Evolutionary conservation across 2,329 filamentous ascomycete species (phyloP).

Genomic region (Dothiorella sarmentorum): DNA sequence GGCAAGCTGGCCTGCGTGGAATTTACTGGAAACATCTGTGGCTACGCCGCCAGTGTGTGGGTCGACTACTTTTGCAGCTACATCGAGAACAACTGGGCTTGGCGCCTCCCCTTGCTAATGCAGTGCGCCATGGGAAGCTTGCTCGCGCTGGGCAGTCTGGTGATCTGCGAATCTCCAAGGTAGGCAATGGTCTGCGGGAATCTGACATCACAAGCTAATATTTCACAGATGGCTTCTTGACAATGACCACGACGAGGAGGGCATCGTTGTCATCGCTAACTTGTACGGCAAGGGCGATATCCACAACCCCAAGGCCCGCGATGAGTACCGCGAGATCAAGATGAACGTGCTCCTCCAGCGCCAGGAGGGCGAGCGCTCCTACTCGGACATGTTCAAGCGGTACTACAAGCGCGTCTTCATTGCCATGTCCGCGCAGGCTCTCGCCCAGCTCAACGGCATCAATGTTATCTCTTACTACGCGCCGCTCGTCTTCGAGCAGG

Average conservation of each 20-base stretch:
- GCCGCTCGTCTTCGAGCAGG: slow-evolving; percentile 91
- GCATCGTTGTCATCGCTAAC: slow-evolving; percentile 97
- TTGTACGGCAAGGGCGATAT: slow-evolving; percentile 95
- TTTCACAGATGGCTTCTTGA: slow-evolving; percentile 82
- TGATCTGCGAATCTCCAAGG: slow-evolving; percentile 96
- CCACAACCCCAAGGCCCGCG: slow-evolving; percentile 84
- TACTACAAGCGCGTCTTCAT: slow-evolving; percentile 94
- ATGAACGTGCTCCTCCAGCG: slow-evolving; percentile 92
- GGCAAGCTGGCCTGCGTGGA: slow-evolving; percentile 97
- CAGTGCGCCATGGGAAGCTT: slow-evolving; percentile 93
- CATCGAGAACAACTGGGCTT: slow-evolving; percentile 80
- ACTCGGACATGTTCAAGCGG: slow-evolving; percentile 88
- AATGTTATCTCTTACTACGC: slow-evolving; percentile 99
- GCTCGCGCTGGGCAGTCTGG: slow-evolving; percentile 77
- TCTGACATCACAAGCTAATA: slow-evolving; percentile 26
- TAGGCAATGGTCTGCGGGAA: slow-evolving; percentile 39
- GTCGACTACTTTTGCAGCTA: slow-evolving; percentile 96
- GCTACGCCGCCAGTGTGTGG: slow-evolving; percentile 96
- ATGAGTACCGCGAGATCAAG: slow-evolving; percentile 98
- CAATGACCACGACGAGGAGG: slow-evolving; percentile 96
- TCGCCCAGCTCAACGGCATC: slow-evolving; percentile 97
- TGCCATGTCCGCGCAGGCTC: slow-evolving; percentile 94
- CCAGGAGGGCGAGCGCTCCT: slow-evolving; percentile 90
- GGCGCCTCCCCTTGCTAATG: slow-evolving; percentile 85
- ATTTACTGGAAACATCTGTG: slow-evolving; percentile 94